phyloP scores from a whole-genome alignment of 2,329 filamentous ascomycete genomes.

The Rhexocercosporidium sp. region DNA sequence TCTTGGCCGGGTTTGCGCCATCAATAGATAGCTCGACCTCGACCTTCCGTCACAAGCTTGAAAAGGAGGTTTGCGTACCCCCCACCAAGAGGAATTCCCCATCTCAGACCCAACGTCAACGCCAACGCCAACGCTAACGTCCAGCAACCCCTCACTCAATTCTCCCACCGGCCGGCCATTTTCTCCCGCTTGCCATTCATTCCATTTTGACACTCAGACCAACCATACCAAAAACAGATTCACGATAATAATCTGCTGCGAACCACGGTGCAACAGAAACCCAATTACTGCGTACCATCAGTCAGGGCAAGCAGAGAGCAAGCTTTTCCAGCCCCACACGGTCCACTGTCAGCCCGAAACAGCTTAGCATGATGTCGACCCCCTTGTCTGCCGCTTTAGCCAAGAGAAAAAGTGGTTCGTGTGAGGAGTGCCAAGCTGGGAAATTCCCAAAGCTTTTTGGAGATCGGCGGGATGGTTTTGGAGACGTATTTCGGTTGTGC shows the following conservation, averaged over 20 bases:
- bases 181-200: neutral
- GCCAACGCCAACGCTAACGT: no score
- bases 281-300: no score
- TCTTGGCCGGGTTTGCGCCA: neutral
- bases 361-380: neutral
- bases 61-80: neutral
- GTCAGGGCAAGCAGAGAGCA: no score
- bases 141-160: neutral
- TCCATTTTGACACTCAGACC: neutral
- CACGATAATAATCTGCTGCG: neutral
- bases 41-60: no score
- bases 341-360: neutral
- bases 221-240: neutral
- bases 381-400: neutral
- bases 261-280: no score
- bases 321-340: no score
- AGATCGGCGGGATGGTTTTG: neutral
- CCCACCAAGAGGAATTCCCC: no score
- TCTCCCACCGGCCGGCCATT: neutral
- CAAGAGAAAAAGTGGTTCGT: neutral
- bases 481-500: no score
- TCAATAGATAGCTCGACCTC: neutral
- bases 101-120: neutral
- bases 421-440: neutral
- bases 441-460: neutral